phyloP scores from a whole-genome alignment of 2,329 filamentous ascomycete genomes.

The Xylaria polymorpha region DNA sequence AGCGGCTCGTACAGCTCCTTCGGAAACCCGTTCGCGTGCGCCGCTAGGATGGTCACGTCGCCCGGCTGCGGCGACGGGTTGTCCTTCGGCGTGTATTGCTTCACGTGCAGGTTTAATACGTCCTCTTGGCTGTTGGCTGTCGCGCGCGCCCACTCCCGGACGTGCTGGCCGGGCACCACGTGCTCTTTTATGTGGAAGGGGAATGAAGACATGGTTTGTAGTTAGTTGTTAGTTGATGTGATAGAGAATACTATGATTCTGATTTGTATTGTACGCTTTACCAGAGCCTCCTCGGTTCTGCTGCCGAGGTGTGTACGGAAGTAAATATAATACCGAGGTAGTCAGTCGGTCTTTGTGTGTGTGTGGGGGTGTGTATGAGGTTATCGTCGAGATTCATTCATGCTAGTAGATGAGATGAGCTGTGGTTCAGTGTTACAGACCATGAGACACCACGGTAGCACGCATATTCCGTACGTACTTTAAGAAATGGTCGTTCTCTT shows the following conservation, averaged over 20 bases:
- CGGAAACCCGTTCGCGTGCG: slow-evolving; percentile 92
- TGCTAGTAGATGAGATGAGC: not conserved
- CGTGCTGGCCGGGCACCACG: slow-evolving; percentile 77
- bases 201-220: slow-evolving; percentile 51
- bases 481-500: not conserved
- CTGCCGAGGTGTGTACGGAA: not conserved
- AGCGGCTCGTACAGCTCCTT: slow-evolving; percentile 96
- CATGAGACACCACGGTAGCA: not conserved
- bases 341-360: not conserved
- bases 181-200: slow-evolving; percentile 79
- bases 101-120: slow-evolving; percentile 77
- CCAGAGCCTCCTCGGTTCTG: not conserved
- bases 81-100: slow-evolving; percentile 85
- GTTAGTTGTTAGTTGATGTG: not conserved
- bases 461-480: not conserved
- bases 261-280: not conserved
- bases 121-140: slow-evolving; percentile 80
- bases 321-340: not conserved
- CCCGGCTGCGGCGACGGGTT: slow-evolving; percentile 75
- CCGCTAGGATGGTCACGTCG: slow-evolving; percentile 85
- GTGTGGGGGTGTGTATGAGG: not conserved
- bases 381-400: not conserved
- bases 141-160: slow-evolving; percentile 82
- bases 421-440: not conserved
- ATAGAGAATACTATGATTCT: not conserved